Evolutionary conservation across 1,139 yeast species (phyloP).

Genomic region (Groenewaldozyma sp.): DNA sequence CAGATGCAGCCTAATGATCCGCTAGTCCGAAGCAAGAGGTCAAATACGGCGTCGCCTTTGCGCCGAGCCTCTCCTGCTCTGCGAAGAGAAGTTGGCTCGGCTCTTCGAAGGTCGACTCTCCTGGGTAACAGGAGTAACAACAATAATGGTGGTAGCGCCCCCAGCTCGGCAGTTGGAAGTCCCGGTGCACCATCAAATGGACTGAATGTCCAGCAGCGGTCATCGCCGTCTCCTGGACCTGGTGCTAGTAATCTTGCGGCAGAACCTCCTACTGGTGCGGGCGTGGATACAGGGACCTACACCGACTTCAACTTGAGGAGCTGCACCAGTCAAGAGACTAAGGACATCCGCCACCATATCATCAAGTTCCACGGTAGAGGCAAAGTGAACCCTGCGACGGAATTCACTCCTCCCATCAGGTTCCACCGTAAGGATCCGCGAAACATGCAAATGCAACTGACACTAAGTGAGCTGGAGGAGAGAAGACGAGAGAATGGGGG

Average conservation of each 20-base stretch:
- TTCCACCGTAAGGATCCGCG: conserved; percentile 89
- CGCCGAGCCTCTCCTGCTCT: conserved; percentile 17
- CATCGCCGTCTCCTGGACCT: background rate
- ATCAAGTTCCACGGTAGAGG: conserved; percentile 70
- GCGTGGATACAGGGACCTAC: conserved; percentile 18
- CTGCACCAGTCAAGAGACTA: conserved; percentile 61
- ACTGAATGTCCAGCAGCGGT: background rate
- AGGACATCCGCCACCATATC: conserved; percentile 70
- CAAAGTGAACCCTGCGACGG: conserved; percentile 58
- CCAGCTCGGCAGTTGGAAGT: background rate
- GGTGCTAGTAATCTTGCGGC: conserved; percentile 9
- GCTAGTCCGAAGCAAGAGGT: conserved; percentile 12
- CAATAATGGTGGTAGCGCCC: background rate
- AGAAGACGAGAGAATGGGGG: conserved; percentile 12
- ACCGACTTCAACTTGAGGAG: conserved; percentile 67
- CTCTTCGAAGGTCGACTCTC: conserved; percentile 6
- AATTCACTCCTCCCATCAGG: conserved; percentile 74
- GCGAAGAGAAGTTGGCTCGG: conserved; percentile 8
- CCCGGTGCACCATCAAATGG: no score
- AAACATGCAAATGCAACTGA: conserved; percentile 75
- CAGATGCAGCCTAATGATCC: conserved; percentile 8
- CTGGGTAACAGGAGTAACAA: conserved; percentile 8
- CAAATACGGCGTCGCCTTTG: conserved; percentile 17
- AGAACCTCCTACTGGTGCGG: conserved; percentile 4
- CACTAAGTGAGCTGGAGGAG: conserved; percentile 46